Evolutionary conservation across 1,284 basidiomycete species (phyloP), one percentile per base, ranked within the genome.

Genomic region (Cryptococcus depauperatus): DNA sequence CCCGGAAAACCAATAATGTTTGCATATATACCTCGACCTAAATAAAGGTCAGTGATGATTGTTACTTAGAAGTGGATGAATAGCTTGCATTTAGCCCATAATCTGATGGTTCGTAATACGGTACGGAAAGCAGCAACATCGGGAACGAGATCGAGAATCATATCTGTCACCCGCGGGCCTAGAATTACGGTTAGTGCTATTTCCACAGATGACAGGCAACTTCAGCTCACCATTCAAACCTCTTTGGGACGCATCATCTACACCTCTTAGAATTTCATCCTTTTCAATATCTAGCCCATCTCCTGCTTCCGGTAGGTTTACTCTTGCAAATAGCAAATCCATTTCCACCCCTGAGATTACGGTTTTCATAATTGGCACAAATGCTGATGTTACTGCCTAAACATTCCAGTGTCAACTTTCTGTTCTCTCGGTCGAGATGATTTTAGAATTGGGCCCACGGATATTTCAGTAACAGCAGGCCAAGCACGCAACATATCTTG

Each of bases 1-100:
- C 95, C 95, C 35, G 93, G 79, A 71, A 97, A 99, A 22, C 93
- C 95, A 61, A 93, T 89, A n/a, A 97, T 89, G 71, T 99, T 99
- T 3, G 91, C 92, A 71, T 97, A 97, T 52, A 99, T 95, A 21
- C 92, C 95, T 71, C 91, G 79, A 55, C 91, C n/a, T n/a, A n/a
- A n/a, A n/a, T n/a, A n/a, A n/a, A n/a, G n/a, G n/a, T n/a, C n/a
- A n/a, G n/a, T n/a, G n/a, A n/a, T n/a, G n/a, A n/a, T n/a, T n/a
- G n/a, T n/a, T n/a, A n/a, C n/a, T n/a, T n/a, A n/a, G n/a, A n/a
- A n/a, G n/a, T n/a, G n/a, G n/a, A n/a, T n/a, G n/a, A n/a, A n/a
- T n/a, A n/a, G n/a, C n/a, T n/a, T n/a, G n/a, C n/a, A 77, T 73
- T 92, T 85, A 3, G 95, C 95, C 95, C 95, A 99, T 21, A 98